Evolutionary conservation across 2,329 filamentous ascomycete species (phyloP).

Genomic region (Cryphonectria naterciae): DNA sequence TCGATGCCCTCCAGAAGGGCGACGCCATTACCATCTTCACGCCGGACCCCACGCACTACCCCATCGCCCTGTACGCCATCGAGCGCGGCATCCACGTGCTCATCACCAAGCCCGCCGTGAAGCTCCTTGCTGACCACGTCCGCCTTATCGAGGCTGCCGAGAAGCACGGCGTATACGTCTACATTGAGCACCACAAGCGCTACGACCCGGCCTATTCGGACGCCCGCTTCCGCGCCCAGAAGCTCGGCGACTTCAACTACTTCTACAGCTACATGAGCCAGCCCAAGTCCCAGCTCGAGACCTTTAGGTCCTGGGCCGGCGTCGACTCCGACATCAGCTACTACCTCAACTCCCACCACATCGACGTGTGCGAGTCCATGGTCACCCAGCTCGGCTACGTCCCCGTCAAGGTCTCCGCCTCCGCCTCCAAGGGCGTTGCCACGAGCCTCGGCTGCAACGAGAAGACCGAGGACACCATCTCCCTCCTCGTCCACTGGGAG

Average conservation of each 20-base stretch:
- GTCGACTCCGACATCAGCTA: conserved; percentile 92
- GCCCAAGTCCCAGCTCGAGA: conserved; percentile 88
- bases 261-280: conserved; percentile 98
- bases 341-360: conserved; percentile 93
- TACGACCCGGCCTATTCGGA: conserved; percentile 93
- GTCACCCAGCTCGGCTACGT: conserved; percentile 72
- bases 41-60: conserved; percentile 88
- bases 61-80: conserved; percentile 90
- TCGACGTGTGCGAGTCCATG: conserved; percentile 93
- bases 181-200: conserved; percentile 95
- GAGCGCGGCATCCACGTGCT: conserved; percentile 87
- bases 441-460: conserved; percentile 76
- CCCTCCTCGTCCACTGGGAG: conserved; percentile 85
- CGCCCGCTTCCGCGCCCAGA: conserved; percentile 75
- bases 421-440: conserved; percentile 78
- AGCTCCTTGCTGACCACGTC: conserved; percentile 79
- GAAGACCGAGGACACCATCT: conserved; percentile 91
- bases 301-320: conserved; percentile 93
- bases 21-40: conserved; percentile 97
- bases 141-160: conserved; percentile 72
- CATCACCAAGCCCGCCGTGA: conserved; percentile 92
- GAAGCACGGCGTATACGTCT: conserved; percentile 83
- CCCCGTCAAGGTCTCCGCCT: conserved; percentile 78
- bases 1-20: conserved; percentile 78
- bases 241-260: conserved; percentile 94